Percentiles rank a stretch among this genome's conserved stretches.
These are phyloP conservation scores for Wickerhamiella brachini DNA, from an alignment of 805 yeast species.

Conservation along the genomic window DNA sequence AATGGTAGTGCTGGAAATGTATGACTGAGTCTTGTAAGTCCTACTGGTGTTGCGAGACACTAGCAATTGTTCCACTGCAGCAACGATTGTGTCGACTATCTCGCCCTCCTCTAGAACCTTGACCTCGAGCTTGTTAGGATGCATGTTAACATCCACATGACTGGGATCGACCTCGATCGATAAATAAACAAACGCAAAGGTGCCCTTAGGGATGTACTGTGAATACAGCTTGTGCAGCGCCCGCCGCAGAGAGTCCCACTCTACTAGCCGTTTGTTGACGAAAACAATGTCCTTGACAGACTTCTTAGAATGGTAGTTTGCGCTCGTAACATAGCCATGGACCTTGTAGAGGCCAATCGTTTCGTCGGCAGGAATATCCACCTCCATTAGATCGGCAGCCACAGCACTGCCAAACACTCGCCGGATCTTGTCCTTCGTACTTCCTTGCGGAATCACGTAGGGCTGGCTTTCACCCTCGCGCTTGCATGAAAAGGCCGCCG, in stretches of 20 bases:
- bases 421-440: conserved; percentile 56
- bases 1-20: conserved; percentile 27
- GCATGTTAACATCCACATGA: conserved; percentile 83
- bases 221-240: conserved; percentile 52
- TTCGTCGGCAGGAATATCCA: conserved; percentile 26
- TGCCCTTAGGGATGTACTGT: conserved; percentile 63
- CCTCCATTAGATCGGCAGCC: conserved; percentile 46
- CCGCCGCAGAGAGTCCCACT: conserved; percentile 65
- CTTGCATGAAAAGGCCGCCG: conserved; percentile 58
- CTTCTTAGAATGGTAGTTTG: conserved; percentile 59
- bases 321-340: conserved; percentile 51
- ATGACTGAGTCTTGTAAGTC: conserved; percentile 45
- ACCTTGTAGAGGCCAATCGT: conserved; percentile 38
- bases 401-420: conserved; percentile 55
- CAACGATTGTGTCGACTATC: conserved; percentile 49
- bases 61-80: conserved; percentile 36
- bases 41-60: conserved; percentile 52
- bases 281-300: conserved; percentile 58
- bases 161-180: conserved; percentile 51
- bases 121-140: conserved; percentile 91
- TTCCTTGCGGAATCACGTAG: conserved; percentile 37
- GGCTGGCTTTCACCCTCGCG: conserved; percentile 63
- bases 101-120: conserved; percentile 77
- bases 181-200: conserved; percentile 62
- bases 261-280: conserved; percentile 70